These are phyloP conservation scores for Dactylis glomerata DNA, from an alignment of 176 grass and related monocot genomes.

Conservation along the genomic window DNA sequence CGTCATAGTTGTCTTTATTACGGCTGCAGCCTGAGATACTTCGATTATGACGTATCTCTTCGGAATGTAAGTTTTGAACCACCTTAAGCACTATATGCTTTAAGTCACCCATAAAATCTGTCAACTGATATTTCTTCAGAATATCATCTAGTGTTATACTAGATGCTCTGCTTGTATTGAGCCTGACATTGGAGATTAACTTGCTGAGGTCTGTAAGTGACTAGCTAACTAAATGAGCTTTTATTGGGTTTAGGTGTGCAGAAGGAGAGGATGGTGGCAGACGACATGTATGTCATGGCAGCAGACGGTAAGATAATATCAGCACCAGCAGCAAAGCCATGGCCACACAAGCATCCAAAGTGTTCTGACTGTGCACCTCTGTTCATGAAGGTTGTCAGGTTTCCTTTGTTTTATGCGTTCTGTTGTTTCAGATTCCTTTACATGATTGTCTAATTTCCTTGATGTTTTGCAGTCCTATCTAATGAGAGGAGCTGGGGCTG, in stretches of 20 bases:
- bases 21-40: not conserved
- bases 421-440: not conserved
- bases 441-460: not conserved
- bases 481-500: constrained; percentile 92
- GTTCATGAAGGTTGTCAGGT: constrained; percentile 81
- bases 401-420: not conserved
- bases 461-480: constrained; percentile 64
- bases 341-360: constrained; percentile 78
- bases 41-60: not conserved
- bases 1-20: not conserved
- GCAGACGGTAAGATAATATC: constrained; percentile 59
- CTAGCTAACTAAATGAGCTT: not conserved
- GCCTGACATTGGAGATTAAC: not conserved
- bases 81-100: not conserved
- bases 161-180: not conserved
- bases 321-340: constrained; percentile 59
- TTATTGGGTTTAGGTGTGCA: constrained; percentile 62
- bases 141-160: not conserved
- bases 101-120: not conserved
- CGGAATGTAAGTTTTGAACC: not conserved
- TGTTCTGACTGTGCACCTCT: constrained; percentile 91
- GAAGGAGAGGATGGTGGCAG: constrained; percentile 89
- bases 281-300: constrained; percentile 85
- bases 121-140: not conserved
- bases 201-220: not conserved